phyloP scores from a whole-genome alignment of 345 rosid genomes.

The Clarkia xantiana region DNA sequence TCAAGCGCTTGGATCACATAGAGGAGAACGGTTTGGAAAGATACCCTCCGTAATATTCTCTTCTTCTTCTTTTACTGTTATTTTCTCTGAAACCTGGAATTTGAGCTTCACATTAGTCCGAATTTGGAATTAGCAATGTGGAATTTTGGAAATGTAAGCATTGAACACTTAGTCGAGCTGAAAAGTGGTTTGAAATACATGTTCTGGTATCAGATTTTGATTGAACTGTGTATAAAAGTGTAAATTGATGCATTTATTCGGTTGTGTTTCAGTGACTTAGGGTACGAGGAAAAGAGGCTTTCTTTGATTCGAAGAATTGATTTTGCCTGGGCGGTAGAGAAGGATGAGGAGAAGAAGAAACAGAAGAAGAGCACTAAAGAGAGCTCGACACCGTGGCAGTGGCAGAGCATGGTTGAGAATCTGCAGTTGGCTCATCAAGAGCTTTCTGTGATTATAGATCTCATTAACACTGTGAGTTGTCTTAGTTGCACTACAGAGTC shows the following conservation, averaged over 20 bases:
- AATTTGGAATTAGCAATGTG: too few species aligned
- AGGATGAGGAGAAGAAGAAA: slow-evolving; percentile 46
- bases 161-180: too few species aligned
- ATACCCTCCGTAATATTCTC: slow-evolving; percentile 47
- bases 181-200: background rate
- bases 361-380: slow-evolving; percentile 53
- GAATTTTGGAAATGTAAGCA: too few species aligned
- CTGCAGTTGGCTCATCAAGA: slow-evolving; percentile 86
- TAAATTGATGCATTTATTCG: background rate
- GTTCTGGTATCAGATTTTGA: background rate
- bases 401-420: slow-evolving; percentile 91
- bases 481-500: background rate
- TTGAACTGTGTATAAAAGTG: background rate
- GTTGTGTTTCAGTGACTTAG: slow-evolving; percentile 30
- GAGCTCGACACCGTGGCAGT: slow-evolving; percentile 44
- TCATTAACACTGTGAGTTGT: slow-evolving; percentile 68
- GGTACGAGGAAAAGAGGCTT: slow-evolving; percentile 66
- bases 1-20: slow-evolving; percentile 61
- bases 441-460: slow-evolving; percentile 76
- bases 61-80: background rate
- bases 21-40: slow-evolving; percentile 77
- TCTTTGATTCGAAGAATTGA: slow-evolving; percentile 65
- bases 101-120: too few species aligned
- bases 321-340: slow-evolving; percentile 89
- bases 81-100: too few species aligned